Base-by-base conservation (phyloP, 352 stramenopile genomes). In the Pythium sukuiense region DNA sequence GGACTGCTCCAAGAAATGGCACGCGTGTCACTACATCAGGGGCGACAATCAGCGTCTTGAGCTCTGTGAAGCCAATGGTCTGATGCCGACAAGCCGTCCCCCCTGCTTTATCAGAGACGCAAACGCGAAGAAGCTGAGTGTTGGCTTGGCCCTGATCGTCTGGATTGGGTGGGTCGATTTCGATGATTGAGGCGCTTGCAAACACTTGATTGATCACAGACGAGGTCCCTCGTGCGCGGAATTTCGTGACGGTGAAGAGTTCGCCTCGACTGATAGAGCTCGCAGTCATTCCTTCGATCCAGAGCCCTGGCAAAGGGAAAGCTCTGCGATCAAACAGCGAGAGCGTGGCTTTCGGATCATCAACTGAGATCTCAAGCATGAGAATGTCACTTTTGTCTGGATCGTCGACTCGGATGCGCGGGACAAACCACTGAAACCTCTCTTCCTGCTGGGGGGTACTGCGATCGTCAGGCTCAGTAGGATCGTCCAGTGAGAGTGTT, bases 321-420 rank as follows among this genome's bases (percentile, higher is more conserved):
- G 30, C 18, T 11, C 26, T 67, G 2, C 24, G 29, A 58, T 59
- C 45, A 8, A 18, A 2, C 0, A 68, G 27, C 12, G 20, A n/a
- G 12, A 68, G 46, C 6, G 27, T 41, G 33, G 24, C 33, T 2
- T 43, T 43, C 18, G n/a, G 53, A 30, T 59, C 18, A n/a, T 57
- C 32, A 3, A 67, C 13, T 14, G 48, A 55, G 14, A 87, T 54
- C 18, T 71, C 61, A n/a, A 85, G 61, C 11, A 73, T 63, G 27
- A 83, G 63, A 6, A 72, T 45, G 37, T 86, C 75, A n/a, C 55
- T 29, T 2, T 41, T 30, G 33, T 89, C 80, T 0, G 69, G 55
- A 27, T 89, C 79, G 3, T 62, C 41, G 0, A 87, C 30, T 30
- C 41, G 52, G 43, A 89, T 61, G 3, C 49, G 32, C 3, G 80